Evolutionary conservation across 2,329 filamentous ascomycete species (phyloP).

Genomic region (Akanthomyces lecanii): DNA sequence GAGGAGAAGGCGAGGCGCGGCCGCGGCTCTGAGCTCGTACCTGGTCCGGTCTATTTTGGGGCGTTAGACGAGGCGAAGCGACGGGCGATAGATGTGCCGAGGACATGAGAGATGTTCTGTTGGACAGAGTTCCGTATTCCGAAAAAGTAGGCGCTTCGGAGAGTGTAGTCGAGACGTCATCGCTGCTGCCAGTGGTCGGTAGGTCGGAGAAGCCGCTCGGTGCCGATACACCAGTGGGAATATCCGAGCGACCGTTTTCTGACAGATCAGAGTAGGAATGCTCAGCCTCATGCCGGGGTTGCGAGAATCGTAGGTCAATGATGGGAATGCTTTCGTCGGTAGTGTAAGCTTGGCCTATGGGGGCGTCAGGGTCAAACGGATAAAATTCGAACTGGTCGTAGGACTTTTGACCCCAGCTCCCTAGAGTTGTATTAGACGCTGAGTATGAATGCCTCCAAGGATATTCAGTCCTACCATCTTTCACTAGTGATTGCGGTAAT

Average conservation of each 20-base stretch:
- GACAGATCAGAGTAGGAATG: constrained; percentile 46
- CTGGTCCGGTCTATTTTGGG: constrained; percentile 56
- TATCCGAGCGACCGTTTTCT: constrained; percentile 64
- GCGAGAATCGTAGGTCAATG: constrained; percentile 54
- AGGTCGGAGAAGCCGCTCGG: constrained; percentile 62
- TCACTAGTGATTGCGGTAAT: constrained; percentile 5
- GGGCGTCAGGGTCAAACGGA: constrained; percentile 52
- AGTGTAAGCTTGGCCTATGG: constrained; percentile 59
- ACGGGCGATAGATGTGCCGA: constrained; percentile 69
- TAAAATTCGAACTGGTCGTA: constrained; percentile 54
- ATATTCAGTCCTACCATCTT: constrained; percentile 9
- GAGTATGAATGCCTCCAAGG: neutral
- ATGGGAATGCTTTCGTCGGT: constrained; percentile 61
- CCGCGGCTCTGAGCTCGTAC: constrained; percentile 64
- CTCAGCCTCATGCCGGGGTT: constrained; percentile 45
- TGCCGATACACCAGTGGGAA: constrained; percentile 69
- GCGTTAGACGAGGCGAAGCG: constrained; percentile 63
- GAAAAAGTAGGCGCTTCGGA: constrained; percentile 67
- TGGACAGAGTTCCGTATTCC: constrained; percentile 63
- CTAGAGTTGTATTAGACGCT: constrained; percentile 19
- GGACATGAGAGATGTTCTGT: constrained; percentile 66
- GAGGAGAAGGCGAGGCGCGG: constrained; percentile 66
- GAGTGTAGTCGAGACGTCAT: constrained; percentile 63
- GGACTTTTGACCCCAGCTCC: constrained; percentile 49
- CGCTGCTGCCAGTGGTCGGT: constrained; percentile 51